Conservation (phyloP, 108 stramenopile species). For the Conticribra weissflogii region DNA sequence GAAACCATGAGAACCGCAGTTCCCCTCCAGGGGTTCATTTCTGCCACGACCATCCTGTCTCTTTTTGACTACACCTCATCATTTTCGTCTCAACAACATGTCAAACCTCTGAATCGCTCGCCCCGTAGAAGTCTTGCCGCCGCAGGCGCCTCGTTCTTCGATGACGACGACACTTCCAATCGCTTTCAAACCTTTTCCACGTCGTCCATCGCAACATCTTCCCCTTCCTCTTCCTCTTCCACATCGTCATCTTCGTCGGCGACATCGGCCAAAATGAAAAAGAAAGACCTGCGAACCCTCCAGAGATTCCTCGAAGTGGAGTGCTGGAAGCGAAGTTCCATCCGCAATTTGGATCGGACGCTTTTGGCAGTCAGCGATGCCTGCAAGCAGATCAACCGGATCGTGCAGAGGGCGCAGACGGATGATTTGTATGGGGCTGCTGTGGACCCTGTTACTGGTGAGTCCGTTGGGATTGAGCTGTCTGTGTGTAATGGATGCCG, state of each 20-base stretch:
- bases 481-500: too few species aligned
- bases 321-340: slow-evolving; percentile 75
- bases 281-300: slow-evolving; percentile 85
- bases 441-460: slow-evolving; percentile 38
- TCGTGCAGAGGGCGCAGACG: slow-evolving; percentile 88
- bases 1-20: too few species aligned
- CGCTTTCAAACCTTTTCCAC: background rate
- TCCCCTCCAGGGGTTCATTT: too few species aligned
- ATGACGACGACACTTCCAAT: background rate
- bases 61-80: too few species aligned
- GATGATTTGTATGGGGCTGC: slow-evolving; percentile 93
- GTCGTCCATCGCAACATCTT: background rate
- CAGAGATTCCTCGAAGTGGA: slow-evolving; percentile 86
- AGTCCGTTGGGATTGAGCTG: slow-evolving; percentile 19
- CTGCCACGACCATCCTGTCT: too few species aligned
- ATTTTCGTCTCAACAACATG: too few species aligned
- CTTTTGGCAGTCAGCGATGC: slow-evolving; percentile 79
- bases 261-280: slow-evolving; percentile 43
- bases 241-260: background rate
- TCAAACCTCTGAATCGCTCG: too few species aligned
- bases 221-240: background rate
- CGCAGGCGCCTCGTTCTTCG: background rate
- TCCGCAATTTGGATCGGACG: slow-evolving; percentile 78
- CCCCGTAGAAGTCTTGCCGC: too few species aligned
- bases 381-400: slow-evolving; percentile 89